These are phyloP conservation scores for Vigna angularis DNA, from an alignment of 306 rosid species.

Conservation along the genomic window DNA sequence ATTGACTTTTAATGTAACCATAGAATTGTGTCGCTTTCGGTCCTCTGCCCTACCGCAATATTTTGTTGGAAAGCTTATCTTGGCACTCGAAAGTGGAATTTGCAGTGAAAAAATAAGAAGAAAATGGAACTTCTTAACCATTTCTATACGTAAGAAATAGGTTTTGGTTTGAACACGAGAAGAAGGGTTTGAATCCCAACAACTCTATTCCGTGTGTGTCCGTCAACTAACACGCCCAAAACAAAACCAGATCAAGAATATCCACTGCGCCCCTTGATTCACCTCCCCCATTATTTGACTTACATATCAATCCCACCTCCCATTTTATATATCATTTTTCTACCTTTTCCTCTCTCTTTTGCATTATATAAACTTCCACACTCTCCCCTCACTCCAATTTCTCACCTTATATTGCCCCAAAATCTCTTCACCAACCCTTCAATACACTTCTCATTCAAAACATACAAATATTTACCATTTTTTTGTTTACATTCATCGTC, in stretches of 20 bases:
- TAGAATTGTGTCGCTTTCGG: slow-evolving; percentile 18
- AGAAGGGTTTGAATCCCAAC: slow-evolving; percentile 44
- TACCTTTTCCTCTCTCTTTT: neutral
- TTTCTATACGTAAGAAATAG: slow-evolving; percentile 5
- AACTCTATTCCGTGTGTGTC: neutral
- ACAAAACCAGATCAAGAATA: slow-evolving; percentile 30
- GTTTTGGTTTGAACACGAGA: neutral
- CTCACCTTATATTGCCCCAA: neutral
- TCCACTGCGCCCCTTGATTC: slow-evolving; percentile 73
- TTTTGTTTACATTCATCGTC: neutral
- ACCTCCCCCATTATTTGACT: slow-evolving; percentile 40
- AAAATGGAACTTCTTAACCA: slow-evolving; percentile 1
- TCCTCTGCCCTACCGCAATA: slow-evolving; percentile 5
- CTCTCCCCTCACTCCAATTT: neutral
- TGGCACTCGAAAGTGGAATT: slow-evolving; percentile 14
- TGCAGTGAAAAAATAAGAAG: no score
- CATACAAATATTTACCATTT: no score
- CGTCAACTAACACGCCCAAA: slow-evolving; percentile 46
- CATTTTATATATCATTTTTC: slow-evolving; percentile 19
- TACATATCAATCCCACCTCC: neutral
- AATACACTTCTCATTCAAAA: neutral
- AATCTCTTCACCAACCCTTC: neutral
- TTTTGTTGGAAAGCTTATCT: neutral
- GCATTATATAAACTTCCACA: neutral
- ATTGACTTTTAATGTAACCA: neutral